These are phyloP conservation scores for Backusella sp. DNA, from an alignment of 192 early-diverging fungal genomes.

Conservation along the genomic window DNA sequence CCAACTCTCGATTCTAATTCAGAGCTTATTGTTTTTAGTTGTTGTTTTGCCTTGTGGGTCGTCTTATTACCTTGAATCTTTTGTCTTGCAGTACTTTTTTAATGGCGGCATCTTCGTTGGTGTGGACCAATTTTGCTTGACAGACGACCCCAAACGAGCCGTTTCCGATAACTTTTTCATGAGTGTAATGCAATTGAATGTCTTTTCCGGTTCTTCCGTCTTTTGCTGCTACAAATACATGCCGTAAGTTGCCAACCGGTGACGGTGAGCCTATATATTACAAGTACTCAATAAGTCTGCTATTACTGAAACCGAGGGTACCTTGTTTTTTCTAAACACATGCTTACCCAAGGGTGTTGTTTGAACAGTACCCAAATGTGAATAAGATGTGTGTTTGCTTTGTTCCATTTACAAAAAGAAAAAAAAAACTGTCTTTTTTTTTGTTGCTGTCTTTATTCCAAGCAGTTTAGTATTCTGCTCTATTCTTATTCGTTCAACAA, in stretches of 20 bases:
- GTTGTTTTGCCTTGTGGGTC: background rate
- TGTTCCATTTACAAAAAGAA: constrained; percentile 1
- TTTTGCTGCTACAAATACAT: constrained; percentile 65
- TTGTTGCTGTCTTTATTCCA: background rate
- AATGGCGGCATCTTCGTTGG: constrained; percentile 86
- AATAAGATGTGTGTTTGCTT: constrained; percentile 8
- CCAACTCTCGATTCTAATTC: constrained; percentile 84
- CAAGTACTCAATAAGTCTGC: background rate
- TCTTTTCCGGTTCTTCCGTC: constrained; percentile 86
- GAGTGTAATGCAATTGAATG: constrained; percentile 85
- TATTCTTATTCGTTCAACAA: constrained; percentile 3
- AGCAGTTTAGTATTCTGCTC: background rate
- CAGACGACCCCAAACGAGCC: constrained; percentile 98
- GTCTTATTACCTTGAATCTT: constrained; percentile 83
- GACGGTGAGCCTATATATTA: background rate
- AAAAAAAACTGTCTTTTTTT: background rate
- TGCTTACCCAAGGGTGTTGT: constrained; percentile 7
- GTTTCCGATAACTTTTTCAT: constrained; percentile 94
- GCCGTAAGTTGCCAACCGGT: background rate
- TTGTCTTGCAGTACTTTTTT: constrained; percentile 99
- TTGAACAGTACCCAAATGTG: constrained; percentile 1
- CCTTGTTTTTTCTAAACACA: constrained; percentile 2
- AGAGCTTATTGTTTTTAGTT: background rate
- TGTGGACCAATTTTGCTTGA: constrained; percentile 84
- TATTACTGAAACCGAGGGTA: background rate